Evolutionary conservation across 805 yeast genomes (phyloP), one percentile per base, ranked within the genome.

Genomic region (Geotrichum ghanense): DNA sequence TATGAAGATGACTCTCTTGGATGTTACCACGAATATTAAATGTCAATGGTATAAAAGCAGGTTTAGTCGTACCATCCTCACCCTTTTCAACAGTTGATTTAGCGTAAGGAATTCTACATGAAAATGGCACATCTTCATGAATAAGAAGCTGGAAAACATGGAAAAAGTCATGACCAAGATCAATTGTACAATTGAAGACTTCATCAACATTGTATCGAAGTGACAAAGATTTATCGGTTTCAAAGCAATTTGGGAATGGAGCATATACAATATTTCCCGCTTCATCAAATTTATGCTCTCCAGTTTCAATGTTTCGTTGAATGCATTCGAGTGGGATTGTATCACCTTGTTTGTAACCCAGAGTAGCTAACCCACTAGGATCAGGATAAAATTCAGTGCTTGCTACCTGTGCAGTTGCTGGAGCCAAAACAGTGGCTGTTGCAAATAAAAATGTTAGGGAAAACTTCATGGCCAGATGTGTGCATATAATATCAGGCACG

Each of bases 111-210:
- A 81, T 53, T 47, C 81, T 67, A 60, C 92, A 83, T 42, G 83
- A 73, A 57, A 79, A 76, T 23, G 92, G 92, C 6, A 74, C 78
- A 59, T 83, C 92, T 58, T 83, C 82, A 60, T 83, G 92, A 40
- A 83, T 66, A 58, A 83, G 83, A 42, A 83, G 66, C 64, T 83
- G 90, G 61, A 83, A 80, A 49, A 83, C 59, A 57, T 83, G 92
- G 58, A 74, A 83, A 37, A 77, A 56, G 53, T 79, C 81, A 60
- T 83, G 90, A 12, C 74, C 69, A 43, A 83, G 70, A 3, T 64
- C 63, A 22, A 83, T 65, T 2, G 89, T 76, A 58, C 92, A 83
- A 52, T 73, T 72, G 45, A 74, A 47, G 47, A 73, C 74, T 51
- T 72, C 76, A 22, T 61, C 59, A 2, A 45, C 61, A 1, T 77